Percentiles rank a stretch among this genome's conserved stretches.
These are phyloP conservation scores for Xylaria sp. DNA, from an alignment of 2,329 filamentous ascomycete genomes.

Conservation along the genomic window DNA sequence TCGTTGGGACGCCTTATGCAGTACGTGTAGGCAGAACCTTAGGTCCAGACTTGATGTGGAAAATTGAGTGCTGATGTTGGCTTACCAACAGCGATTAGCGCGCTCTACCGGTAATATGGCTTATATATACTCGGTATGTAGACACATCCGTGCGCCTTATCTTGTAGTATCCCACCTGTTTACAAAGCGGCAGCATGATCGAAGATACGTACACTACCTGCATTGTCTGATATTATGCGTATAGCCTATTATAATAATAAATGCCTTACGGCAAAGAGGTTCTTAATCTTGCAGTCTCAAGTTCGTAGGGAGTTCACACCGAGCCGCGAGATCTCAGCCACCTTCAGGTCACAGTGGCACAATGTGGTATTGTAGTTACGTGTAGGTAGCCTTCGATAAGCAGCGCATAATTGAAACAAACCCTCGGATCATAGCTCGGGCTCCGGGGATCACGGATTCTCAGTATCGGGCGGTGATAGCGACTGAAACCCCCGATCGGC, in stretches of 20 bases:
- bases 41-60: background rate
- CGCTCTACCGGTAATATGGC: too few species aligned
- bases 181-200: conserved; percentile 1
- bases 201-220: background rate
- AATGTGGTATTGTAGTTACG: background rate
- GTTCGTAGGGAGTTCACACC: conserved; percentile 6
- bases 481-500: too few species aligned
- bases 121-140: too few species aligned
- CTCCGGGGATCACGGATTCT: too few species aligned
- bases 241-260: background rate
- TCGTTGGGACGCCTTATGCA: background rate
- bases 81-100: conserved; percentile 6
- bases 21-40: too few species aligned
- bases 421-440: too few species aligned
- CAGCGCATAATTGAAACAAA: too few species aligned
- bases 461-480: too few species aligned
- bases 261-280: background rate
- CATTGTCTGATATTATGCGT: background rate
- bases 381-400: too few species aligned
- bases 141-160: conserved; percentile 24
- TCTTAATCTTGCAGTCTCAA: background rate
- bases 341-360: conserved; percentile 20
- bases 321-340: conserved; percentile 26
- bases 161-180: background rate
- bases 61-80: conserved; percentile 17